phyloP scores from a whole-genome alignment of 2,329 filamentous ascomycete species.

The Truncatella angustata region DNA sequence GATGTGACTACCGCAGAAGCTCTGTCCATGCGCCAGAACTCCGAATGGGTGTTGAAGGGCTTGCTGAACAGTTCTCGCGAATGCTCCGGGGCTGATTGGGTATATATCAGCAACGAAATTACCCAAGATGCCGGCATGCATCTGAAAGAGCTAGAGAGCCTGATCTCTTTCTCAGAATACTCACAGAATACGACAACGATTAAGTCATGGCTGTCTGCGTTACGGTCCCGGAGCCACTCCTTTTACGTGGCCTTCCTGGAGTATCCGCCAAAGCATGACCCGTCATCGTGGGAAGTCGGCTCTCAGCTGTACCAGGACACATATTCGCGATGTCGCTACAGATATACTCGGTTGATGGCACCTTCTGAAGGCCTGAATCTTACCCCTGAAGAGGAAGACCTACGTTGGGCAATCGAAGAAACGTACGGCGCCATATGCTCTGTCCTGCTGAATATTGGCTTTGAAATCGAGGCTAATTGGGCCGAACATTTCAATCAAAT shows the following conservation, averaged over 20 bases:
- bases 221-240: conserved; percentile 38
- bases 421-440: conserved; percentile 38
- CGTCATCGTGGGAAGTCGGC: conserved; percentile 28
- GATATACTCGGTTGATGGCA: conserved; percentile 36
- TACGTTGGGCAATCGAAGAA: conserved; percentile 39
- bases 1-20: conserved; percentile 31
- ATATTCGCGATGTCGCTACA: conserved; percentile 38
- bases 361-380: conserved; percentile 24
- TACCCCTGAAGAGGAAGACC: conserved; percentile 31
- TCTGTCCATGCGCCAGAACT: conserved; percentile 28
- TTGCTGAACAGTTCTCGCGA: conserved; percentile 18
- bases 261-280: conserved; percentile 32
- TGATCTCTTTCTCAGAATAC: conserved; percentile 17
- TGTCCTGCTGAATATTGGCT: conserved; percentile 38
- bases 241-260: conserved; percentile 43
- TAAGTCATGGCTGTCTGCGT: conserved; percentile 26
- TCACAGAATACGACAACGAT: conserved; percentile 23
- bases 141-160: conserved; percentile 29
- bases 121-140: conserved; percentile 35
- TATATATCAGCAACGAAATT: conserved; percentile 37
- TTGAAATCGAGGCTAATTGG: conserved; percentile 40
- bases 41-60: conserved; percentile 28
- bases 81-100: conserved; percentile 45
- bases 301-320: conserved; percentile 35
- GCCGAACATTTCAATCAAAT: conserved; percentile 10